These are phyloP conservation scores for Trichoderma endophyticum DNA, from an alignment of 2,329 filamentous ascomycete genomes.

Conservation along the genomic window DNA sequence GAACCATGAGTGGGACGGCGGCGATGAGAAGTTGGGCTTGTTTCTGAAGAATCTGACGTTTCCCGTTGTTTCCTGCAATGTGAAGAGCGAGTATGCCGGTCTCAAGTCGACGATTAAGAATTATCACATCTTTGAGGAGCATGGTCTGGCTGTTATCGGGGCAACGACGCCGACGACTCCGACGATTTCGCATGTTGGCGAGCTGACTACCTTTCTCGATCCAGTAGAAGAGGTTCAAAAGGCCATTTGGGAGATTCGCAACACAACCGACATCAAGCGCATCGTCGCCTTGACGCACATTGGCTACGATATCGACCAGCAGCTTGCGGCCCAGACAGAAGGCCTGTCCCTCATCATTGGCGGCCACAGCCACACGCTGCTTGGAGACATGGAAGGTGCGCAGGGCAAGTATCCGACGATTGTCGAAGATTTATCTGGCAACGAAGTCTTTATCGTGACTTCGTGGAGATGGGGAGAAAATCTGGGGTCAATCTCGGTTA, in stretches of 20 bases:
- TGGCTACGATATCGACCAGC: constrained; percentile 61
- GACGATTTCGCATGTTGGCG: constrained; percentile 56
- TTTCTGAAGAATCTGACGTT: constrained; percentile 64
- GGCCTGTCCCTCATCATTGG: constrained; percentile 68
- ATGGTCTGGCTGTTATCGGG: constrained; percentile 61
- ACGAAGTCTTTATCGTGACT: constrained; percentile 67
- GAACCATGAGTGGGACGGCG: constrained; percentile 66
- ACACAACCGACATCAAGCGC: constrained; percentile 59
- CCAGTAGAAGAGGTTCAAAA: constrained; percentile 56
- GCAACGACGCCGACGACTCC: constrained; percentile 60
- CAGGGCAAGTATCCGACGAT: constrained; percentile 63
- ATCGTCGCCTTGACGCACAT: constrained; percentile 67
- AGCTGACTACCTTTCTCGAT: constrained; percentile 57
- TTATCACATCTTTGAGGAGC: constrained; percentile 61
- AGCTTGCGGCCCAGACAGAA: constrained; percentile 56
- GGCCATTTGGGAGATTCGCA: constrained; percentile 59
- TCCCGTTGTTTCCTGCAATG: constrained; percentile 61
- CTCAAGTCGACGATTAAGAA: constrained; percentile 63
- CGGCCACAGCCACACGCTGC: constrained; percentile 57
- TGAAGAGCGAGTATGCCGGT: constrained; percentile 56
- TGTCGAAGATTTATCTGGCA: constrained; percentile 55
- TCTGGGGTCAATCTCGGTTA: constrained; percentile 64
- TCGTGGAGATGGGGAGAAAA: constrained; percentile 68
- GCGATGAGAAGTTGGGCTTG: constrained; percentile 59
- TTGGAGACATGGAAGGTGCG: constrained; percentile 57